Evolutionary conservation across 2,329 filamentous ascomycete species (phyloP).

Genomic region (Graphiopsis chlorocephala): DNA sequence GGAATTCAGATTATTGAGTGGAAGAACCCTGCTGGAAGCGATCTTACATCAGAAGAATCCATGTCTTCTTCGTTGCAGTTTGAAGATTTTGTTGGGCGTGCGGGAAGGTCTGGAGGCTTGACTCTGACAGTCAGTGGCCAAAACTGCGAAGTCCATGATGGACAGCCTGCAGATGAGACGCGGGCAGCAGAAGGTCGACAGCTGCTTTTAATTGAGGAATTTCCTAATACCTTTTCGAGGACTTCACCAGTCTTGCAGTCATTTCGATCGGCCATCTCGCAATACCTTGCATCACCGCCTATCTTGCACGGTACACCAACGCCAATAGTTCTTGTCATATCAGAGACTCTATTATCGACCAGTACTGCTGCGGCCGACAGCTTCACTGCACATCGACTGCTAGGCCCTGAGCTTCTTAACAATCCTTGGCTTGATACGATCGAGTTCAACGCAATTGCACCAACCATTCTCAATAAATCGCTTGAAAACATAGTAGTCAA

Average conservation of each 20-base stretch:
- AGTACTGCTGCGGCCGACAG: constrained; percentile 83
- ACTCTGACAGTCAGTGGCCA: constrained; percentile 39
- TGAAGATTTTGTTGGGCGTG: constrained; percentile 83
- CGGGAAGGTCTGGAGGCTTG: constrained; percentile 75
- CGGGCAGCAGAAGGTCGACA: constrained; percentile 25
- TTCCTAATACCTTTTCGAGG: constrained; percentile 49
- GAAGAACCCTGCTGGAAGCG: constrained; percentile 73
- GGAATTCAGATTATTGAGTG: constrained; percentile 79
- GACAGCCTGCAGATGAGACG: not conserved
- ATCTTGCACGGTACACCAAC: constrained; percentile 17
- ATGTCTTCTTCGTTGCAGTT: constrained; percentile 76
- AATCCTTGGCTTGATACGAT: constrained; percentile 77
- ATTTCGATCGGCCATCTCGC: constrained; percentile 70
- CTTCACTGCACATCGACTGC: constrained; percentile 84
- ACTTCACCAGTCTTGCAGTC: constrained; percentile 44
- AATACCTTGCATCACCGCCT: constrained; percentile 62
- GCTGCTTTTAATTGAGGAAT: constrained; percentile 50
- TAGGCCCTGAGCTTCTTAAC: constrained; percentile 80
- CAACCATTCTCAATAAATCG: constrained; percentile 80
- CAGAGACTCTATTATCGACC: constrained; percentile 83
- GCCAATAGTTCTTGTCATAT: constrained; percentile 85
- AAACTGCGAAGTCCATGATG: not conserved
- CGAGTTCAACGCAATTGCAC: constrained; percentile 90
- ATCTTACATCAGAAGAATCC: constrained; percentile 59
- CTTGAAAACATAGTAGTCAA: constrained; percentile 79